phyloP scores from a whole-genome alignment of 2,329 filamentous ascomycete genomes.

The Camillea tinctor region DNA sequence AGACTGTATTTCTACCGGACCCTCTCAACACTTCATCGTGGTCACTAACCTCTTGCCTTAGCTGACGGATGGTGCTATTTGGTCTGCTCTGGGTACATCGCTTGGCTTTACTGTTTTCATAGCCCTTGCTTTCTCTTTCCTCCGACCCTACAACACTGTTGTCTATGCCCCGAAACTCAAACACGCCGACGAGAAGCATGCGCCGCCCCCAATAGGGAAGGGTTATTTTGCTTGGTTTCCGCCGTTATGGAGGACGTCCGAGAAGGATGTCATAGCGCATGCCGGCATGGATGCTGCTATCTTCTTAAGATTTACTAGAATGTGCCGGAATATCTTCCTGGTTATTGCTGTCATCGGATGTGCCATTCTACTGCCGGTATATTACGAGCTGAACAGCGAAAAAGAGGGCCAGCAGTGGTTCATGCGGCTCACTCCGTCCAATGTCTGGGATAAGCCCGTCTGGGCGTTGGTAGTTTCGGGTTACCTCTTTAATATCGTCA shows the following conservation, averaged over 20 bases:
- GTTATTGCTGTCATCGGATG: conserved; percentile 71
- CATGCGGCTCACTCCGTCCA: conserved; percentile 58
- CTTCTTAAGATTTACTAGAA: conserved; percentile 83
- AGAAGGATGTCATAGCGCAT: conserved; percentile 73
- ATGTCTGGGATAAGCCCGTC: conserved; percentile 50
- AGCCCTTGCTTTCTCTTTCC: conserved; percentile 78
- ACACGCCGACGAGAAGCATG: conserved; percentile 85
- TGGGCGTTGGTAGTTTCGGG: conserved; percentile 61
- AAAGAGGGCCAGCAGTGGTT: conserved; percentile 46
- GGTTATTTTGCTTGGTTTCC: conserved; percentile 85
- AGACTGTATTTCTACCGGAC: conserved; percentile 36
- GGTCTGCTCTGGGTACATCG: conserved; percentile 78
- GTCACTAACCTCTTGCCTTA: conserved; percentile 23
- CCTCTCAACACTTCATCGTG: neutral
- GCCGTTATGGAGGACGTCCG: conserved; percentile 74
- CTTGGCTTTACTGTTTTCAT: conserved; percentile 72
- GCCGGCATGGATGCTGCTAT: conserved; percentile 89
- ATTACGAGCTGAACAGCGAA: conserved; percentile 54
- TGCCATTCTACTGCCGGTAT: conserved; percentile 77
- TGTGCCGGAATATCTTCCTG: conserved; percentile 90
- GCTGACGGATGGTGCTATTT: conserved; percentile 61
- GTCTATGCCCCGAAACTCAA: conserved; percentile 95
- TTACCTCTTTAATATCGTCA: conserved; percentile 69
- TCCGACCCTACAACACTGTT: conserved; percentile 86
- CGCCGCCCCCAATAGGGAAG: conserved; percentile 81